Evolutionary conservation across 768 basidiomycete species (phyloP).

Genomic region (Tricholoma bakamatsutake): DNA sequence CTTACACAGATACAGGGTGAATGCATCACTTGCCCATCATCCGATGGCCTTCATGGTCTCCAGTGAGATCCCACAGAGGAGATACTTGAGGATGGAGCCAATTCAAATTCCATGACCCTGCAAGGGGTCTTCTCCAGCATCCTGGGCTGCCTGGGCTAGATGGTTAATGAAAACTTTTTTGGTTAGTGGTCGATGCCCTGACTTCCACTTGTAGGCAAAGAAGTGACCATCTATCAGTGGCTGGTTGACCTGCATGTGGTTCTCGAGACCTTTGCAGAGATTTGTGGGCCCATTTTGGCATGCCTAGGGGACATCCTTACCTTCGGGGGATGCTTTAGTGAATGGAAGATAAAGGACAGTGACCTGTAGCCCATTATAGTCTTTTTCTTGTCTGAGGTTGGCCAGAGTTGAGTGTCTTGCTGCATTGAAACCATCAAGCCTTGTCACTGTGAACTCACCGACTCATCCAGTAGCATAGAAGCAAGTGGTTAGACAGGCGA

Average conservation of each 20-base stretch:
- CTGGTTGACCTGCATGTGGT: conserved; percentile 10
- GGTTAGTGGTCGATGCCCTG: conserved; percentile 16
- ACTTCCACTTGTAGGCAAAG: conserved; percentile 6
- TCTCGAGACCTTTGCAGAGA: conserved; percentile 2
- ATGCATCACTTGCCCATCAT: conserved; percentile 9
- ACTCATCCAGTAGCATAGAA: conserved; percentile 12
- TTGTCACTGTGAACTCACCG: conserved; percentile 18
- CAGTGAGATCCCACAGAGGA: conserved; percentile 13
- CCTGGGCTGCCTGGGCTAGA: conserved; percentile 5
- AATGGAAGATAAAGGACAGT: conserved; percentile 9
- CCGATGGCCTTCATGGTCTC: conserved; percentile 13
- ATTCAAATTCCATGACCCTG: conserved; percentile 23
- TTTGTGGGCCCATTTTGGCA: conserved; percentile 7
- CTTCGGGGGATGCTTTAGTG: conserved; percentile 12
- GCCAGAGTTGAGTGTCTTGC: neutral
- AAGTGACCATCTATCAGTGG: conserved; percentile 5
- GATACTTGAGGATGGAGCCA: conserved; percentile 20
- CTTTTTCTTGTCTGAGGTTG: neutral
- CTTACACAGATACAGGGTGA: conserved; percentile 4
- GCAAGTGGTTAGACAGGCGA: conserved; percentile 13
- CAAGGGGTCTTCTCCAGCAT: conserved; percentile 2
- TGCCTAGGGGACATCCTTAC: conserved; percentile 13
- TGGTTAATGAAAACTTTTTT: conserved; percentile 13
- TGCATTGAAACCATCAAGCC: neutral
- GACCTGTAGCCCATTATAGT: neutral